Base-by-base conservation (phyloP, 169 alveolate species). In the Cryptosporidium xiaoi region DNA sequence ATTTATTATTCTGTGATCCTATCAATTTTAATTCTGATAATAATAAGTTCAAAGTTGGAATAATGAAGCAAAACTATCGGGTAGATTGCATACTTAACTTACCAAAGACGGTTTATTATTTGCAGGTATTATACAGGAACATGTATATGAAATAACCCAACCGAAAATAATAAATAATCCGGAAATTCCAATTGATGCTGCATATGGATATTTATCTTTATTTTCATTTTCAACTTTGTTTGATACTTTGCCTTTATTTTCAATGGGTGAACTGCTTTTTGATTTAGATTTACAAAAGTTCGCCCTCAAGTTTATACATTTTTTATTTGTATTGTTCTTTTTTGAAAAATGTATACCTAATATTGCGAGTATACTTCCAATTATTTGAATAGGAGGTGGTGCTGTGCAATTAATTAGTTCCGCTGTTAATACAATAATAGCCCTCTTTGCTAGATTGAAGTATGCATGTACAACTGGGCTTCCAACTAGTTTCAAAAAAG, bases 381-480 rank as follows among this genome's bases (percentile, higher is more conserved):
- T 20, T 7, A 83, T 51, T 20, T 83, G 90, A 29, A 83, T 56
- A n/a, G 60, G 12, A 6, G 90, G 83, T 31, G 90, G 90, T 3
- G 82, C 33, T 33, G 84, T 71, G 36, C 90, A 83, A 65, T 71
- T 62, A 44, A 83, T 58, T 46, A 83, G 36, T 29, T 83, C 90
- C 2, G 90, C 90, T 48, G 90, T 83, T 58, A 83, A 34, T 34
- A 83, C 83, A 62, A 66, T 66, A 29, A 83, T 71, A 20, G 84
- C 83, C 53, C 90, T 62, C 36, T 83, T 83, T 33, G 83, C 90
- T 24, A 71, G 44, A 51, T 83, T 83, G 33, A 83, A 83, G 56
- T 65, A 83, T 36, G 90, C 90, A 31, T 83, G 90, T 24, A 65
- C 83, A 1, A 83, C 56, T 20, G 90, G 90, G 20, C 84, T 65